phyloP scores from a whole-genome alignment of 2,329 filamentous ascomycete species.

The Cladobotryum mycophilum region DNA sequence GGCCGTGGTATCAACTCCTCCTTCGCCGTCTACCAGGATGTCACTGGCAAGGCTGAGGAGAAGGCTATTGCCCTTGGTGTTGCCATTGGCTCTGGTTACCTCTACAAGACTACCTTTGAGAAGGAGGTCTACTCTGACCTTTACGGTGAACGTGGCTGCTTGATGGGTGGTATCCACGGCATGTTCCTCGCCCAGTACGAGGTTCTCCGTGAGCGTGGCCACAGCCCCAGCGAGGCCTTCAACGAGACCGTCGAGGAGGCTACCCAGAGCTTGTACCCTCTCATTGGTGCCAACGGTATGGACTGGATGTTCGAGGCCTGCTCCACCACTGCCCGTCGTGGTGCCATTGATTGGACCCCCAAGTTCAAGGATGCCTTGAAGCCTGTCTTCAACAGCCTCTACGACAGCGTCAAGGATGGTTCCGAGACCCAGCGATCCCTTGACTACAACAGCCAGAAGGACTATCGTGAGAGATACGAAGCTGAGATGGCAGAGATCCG shows the following conservation, averaged over 20 bases:
- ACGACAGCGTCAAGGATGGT: constrained; percentile 86
- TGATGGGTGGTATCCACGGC: constrained; percentile 99
- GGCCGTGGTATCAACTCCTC: constrained; percentile 99
- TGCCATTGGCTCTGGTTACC: constrained; percentile 93
- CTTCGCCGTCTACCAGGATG: constrained; percentile 96
- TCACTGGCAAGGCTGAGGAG: constrained; percentile 96
- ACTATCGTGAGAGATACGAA: constrained; percentile 97
- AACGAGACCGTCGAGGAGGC: constrained; percentile 99
- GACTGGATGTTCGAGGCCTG: constrained; percentile 99
- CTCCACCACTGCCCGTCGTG: constrained; percentile 96
- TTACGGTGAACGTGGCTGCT: constrained; percentile 98
- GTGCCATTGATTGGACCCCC: constrained; percentile 97
- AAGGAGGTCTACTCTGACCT: constrained; percentile 99
- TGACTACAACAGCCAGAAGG: constrained; percentile 90
- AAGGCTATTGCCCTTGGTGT: constrained; percentile 96
- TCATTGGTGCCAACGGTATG: constrained; percentile 97
- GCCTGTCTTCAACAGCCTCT: constrained; percentile 97
- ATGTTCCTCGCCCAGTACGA: constrained; percentile 99
- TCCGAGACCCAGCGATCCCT: constrained; percentile 93
- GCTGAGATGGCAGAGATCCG: constrained; percentile 98
- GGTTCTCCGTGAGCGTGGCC: constrained; percentile 96
- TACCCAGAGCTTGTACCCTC: constrained; percentile 93
- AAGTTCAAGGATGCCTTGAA: constrained; percentile 97
- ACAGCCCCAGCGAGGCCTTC: constrained; percentile 97
- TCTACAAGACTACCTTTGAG: constrained; percentile 99